A percentile compares a stretch with the other conserved stretches of the same genome.
Evolutionary conservation across 148 eudicot species (phyloP).

Genomic region (Camellia japonica): DNA sequence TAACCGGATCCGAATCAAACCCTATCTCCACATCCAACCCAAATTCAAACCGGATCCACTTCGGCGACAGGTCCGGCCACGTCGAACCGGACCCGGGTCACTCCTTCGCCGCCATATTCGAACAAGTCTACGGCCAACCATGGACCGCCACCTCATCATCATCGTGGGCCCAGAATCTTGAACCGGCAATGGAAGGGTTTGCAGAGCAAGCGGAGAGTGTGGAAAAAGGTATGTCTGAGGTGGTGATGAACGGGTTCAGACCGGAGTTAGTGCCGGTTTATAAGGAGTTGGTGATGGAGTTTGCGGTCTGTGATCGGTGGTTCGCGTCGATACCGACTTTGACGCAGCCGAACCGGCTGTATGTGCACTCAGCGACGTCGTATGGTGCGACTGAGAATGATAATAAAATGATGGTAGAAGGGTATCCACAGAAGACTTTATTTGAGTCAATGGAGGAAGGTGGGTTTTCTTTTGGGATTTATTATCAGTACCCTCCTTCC

Average conservation of each 20-base stretch:
- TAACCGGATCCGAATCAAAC: conserved; percentile 55
- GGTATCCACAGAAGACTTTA: conserved; percentile 74
- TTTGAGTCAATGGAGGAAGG: conserved; percentile 72
- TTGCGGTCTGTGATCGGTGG: conserved; percentile 79
- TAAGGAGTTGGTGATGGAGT: conserved; percentile 61
- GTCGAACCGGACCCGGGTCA: conserved; percentile 78
- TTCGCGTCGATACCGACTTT: conserved; percentile 64
- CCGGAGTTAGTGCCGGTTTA: conserved; percentile 68
- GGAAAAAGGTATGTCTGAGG: conserved; percentile 42
- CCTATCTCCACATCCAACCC: conserved; percentile 42
- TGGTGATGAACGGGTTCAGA: conserved; percentile 76
- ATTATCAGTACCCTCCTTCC: conserved; percentile 64
- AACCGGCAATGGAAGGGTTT: conserved; percentile 68
- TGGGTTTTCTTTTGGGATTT: conserved; percentile 61
- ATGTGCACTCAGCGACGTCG: conserved; percentile 77
- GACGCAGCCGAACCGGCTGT: conserved; percentile 72
- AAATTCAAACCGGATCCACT: conserved; percentile 34
- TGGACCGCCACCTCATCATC: conserved; percentile 42
- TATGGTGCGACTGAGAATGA: conserved; percentile 55
- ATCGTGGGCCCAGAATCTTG: conserved; percentile 23
- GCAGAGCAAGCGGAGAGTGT: conserved; percentile 59
- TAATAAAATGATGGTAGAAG: conserved; percentile 42
- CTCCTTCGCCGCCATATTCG: conserved; percentile 57
- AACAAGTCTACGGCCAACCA: conserved; percentile 63
- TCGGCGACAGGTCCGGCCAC: conserved; percentile 41